Base-by-base conservation (phyloP, 768 basidiomycete species). In the Candolleomyces aberdarensis region DNA sequence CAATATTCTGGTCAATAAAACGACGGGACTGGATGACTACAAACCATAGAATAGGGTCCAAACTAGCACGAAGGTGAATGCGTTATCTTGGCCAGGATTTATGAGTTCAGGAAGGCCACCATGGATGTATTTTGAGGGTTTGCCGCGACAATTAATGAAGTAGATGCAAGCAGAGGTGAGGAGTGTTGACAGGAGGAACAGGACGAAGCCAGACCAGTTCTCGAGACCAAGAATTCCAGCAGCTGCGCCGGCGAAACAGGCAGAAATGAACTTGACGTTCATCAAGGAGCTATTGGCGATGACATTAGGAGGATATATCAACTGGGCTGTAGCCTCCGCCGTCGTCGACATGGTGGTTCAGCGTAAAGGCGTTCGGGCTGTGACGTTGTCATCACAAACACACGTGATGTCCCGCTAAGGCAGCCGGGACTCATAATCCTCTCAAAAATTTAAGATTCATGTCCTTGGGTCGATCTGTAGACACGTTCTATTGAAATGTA, bases 41-140 rank as follows among this genome's bases (percentile, higher is more conserved):
- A 61, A 66, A 93, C 92, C 95, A 71, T 92, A 96, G 72, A 95
- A 91, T 58, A 96, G 77, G 40, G 95, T 98, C 95, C 95, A 98
- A 20, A 91, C 88, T 31, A 97, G 83, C 60, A 98, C 83, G 68
- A 96, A 98, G 3, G 93, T 92, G 68, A 94, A 92, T 17, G 88
- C 77, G 64, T 94, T 95, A 73, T 97, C 95, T 74, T 94, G 91
- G 10, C 93, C 93, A 0, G 95, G 89, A 63, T 89, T 93, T 51
- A 88, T 75, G 41, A 96, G 75, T 58, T 90, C 90, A 72, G 80
- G 75, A 62, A 84, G 68, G 2, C 89, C 89, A 5, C 85, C 85
- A 48, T 80, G 75, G 17, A 88, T 67, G 71, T 85, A 92, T 66
- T 85, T 88, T 46, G 73, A 65, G 0, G 90, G 87, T 36, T 77